A percentile compares a stretch with the other conserved stretches of the same genome.
Evolutionary conservation across 2,329 filamentous ascomycete genomes (phyloP).

Genomic region (Aspergillus piperis): DNA sequence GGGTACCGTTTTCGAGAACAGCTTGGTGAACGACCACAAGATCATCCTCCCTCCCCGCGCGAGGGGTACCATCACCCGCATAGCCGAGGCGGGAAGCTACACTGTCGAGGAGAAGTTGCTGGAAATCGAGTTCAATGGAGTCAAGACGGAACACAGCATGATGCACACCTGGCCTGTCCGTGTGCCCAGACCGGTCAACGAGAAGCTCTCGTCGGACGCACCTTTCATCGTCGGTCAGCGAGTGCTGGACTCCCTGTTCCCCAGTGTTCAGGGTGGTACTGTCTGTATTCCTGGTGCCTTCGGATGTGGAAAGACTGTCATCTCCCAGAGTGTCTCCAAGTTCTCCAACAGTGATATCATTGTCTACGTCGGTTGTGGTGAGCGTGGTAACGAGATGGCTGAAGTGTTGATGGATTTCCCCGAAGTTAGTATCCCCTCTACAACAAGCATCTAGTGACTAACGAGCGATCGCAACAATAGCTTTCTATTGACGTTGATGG

Average conservation of each 20-base stretch:
- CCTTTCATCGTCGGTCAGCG: constrained; percentile 96
- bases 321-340: constrained; percentile 97
- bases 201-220: constrained; percentile 85
- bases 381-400: constrained; percentile 99
- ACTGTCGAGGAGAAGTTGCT: constrained; percentile 92
- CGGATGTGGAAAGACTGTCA: constrained; percentile 98
- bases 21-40: constrained; percentile 87
- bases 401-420: constrained; percentile 99
- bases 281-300: constrained; percentile 98
- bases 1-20: constrained; percentile 94
- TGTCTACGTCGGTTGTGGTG: constrained; percentile 90
- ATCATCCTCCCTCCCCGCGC: constrained; percentile 89
- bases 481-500: constrained; percentile 92
- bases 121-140: constrained; percentile 95
- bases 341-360: constrained; percentile 99
- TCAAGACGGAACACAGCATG: constrained; percentile 93
- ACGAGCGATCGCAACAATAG: constrained; percentile 35
- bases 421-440: constrained; percentile 56
- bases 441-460: constrained; percentile 9
- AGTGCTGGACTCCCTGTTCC: constrained; percentile 94
- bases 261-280: constrained; percentile 93
- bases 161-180: constrained; percentile 99
- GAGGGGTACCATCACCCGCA: constrained; percentile 86
- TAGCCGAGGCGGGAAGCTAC: constrained; percentile 86
- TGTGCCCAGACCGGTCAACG: constrained; percentile 86